Evolutionary conservation across 2,329 filamentous ascomycete genomes (phyloP), one percentile per base, ranked within the genome.

Genomic region (Arachnopeziza araneosa): DNA sequence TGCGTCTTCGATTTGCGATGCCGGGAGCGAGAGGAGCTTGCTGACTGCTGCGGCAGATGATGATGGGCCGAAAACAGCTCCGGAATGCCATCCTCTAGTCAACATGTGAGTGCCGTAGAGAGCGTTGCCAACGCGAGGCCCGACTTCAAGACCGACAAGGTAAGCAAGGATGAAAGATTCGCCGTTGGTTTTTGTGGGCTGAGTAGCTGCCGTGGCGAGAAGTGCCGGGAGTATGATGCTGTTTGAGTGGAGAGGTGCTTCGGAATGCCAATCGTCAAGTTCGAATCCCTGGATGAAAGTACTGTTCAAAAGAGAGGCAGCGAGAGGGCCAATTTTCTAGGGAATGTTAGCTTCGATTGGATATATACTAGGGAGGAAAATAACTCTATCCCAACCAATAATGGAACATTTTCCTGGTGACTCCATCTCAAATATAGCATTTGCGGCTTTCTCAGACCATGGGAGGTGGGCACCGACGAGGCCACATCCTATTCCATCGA

Each of bases 231-330:
- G 62, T 5, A 78, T 32, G 36, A 78, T 69, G 6, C 69, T 66
- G 49, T 71, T 72, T 1, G 70, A 74, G 64, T 78, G 76, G 2
- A 78, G 59, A 0, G 76, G 77, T 1, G 76, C 76, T 26, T 65
- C 66, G 36, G 64, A 69, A 62, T 79, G 77, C 58, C 70, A 78
- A 61, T 79, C 77, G 60, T 79, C 76, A 1, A 79, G 63, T 61
- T 79, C 77, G 44, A 75, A 75, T 1, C 71, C 75, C 64, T 79
- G 77, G 56, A 78, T 75, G 60, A 76, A 76, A 1, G 75, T 70
- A 21, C 73, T 73, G 62, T 79, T 79, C 7, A 79, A 60, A 0
- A 78, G 60, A 0, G 75, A 73, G 0, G 77, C 77, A 2, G 73
- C 63, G 5, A 79, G 62, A 1, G 75, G 73, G 2, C 69, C 69